Base-by-base conservation (phyloP, 2,329 filamentous ascomycete genomes). In the Dothiorella sarmentorum region DNA sequence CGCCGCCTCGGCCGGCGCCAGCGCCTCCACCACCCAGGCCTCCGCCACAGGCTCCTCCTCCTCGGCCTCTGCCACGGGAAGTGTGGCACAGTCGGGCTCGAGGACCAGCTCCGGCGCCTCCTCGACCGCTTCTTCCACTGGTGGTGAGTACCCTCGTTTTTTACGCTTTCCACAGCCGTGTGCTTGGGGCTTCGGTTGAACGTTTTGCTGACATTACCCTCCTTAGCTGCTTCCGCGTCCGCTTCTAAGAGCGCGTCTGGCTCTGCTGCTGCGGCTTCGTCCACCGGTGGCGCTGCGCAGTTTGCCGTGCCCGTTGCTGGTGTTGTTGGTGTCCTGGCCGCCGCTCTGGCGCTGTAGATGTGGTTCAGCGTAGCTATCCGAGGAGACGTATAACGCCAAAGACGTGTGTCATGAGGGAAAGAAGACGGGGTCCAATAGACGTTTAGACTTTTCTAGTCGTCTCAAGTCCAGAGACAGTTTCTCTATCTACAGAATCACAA, bases 311-410 rank as follows among this genome's bases (percentile, higher is more conserved):
- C 52, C 13, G 38, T 43, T 33, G 37, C 35, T 13, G 52, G 52
- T 26, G 26, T 56, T 44, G 52, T 27, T 7, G 52, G 52, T 61
- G 38, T 56, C 5, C 27, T 56, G 7, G 35, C 29, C 26, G 52
- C 52, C 7, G 52, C 38, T 17, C 33, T 53, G 33, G 49, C 35
- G 2, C 35, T 53, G 33, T 53, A 53, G 6, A 20, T 29, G 4
- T 29, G 22, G 43, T 5, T 7, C n/a, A 29, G n/a, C 11, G 15
- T 31, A 45, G 11, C 17, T 31, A 20, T 44, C 26, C n/a, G 24
- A 45, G 27, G 43, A 45, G 22, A n/a, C n/a, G n/a, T n/a, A n/a
- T n/a, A n/a, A n/a, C n/a, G n/a, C n/a, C n/a, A 22, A 22, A 44
- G 37, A 20, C 17, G 37, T 40, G 42, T 13, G 6, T 18, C 42